Conservation (phyloP, 345 rosid genomes). For the Arabis hirsuta region DNA sequence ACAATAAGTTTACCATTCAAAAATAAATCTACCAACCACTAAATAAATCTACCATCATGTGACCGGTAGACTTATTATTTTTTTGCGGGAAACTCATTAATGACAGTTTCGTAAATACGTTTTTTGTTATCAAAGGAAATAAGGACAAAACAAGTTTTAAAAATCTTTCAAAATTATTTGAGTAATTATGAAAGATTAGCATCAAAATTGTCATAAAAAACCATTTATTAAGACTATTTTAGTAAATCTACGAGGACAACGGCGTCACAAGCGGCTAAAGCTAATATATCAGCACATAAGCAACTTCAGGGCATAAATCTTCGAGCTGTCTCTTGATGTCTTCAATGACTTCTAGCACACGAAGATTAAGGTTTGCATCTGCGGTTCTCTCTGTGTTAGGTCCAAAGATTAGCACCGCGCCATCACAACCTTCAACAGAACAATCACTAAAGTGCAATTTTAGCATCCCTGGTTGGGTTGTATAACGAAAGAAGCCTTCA, state of each 20-base stretch:
- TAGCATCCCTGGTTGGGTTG: conserved; percentile 13
- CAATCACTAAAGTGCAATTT: not conserved
- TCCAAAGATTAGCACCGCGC: conserved; percentile 4
- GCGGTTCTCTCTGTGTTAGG: conserved; percentile 27
- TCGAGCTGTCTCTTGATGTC: not conserved
- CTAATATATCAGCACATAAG: conserved; percentile 50
- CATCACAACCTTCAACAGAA: conserved; percentile 22
- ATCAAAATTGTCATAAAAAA: too few species aligned
- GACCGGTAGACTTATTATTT: too few species aligned
- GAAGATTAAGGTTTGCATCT: not conserved
- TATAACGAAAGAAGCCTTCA: not conserved
- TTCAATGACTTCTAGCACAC: conserved; percentile 13
- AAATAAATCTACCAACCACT: too few species aligned
- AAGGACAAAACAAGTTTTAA: too few species aligned
- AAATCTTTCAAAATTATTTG: too few species aligned
- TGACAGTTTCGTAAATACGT: too few species aligned
- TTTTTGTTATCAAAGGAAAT: too few species aligned
- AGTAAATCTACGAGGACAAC: conserved; percentile 42
- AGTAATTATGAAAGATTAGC: too few species aligned
- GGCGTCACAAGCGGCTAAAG: conserved; percentile 48
- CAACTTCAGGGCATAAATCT: conserved; percentile 9
- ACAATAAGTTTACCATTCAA: too few species aligned
- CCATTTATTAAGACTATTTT: too few species aligned
- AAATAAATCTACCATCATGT: too few species aligned
- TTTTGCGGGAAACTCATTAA: too few species aligned